Base-by-base conservation (phyloP, 306 rosid species). In the Prunus kanzakura region DNA sequence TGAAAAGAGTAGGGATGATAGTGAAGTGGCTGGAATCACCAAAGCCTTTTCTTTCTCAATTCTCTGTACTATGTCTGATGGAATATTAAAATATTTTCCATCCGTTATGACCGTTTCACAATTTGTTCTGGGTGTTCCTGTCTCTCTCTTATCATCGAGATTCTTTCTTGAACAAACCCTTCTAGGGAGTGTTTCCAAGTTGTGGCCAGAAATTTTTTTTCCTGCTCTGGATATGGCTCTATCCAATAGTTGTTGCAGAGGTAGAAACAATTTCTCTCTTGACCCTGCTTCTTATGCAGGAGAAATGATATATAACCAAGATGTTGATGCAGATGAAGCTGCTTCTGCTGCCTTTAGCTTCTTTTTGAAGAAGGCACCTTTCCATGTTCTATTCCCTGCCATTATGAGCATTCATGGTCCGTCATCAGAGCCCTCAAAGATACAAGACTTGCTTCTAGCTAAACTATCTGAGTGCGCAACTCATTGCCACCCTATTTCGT, bases 311-410 rank as follows among this genome's bases (percentile, higher is more conserved):
- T 65, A 65, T 72, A n/a, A 71, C 47, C 77, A 72, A 69, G 84
- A 76, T 73, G 76, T 71, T 65, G 84, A 80, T 76, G 74, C 77
- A 64, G 52, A 77, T 25, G 89, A 81, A 80, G 79, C 80, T 79
- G 84, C 73, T 81, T 77, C 84, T 76, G 67, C 74, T 81, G 89
- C 93, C 60, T 90, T 90, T 83, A 68, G 91, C 79, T 83, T 90
- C 80, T 76, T 90, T 76, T 76, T 94, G 79, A 85, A 82, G 87
- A 85, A 81, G 79, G 74, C 80, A 29, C 97, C 98, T 81, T 94
- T 91, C 87, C 91, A 89, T 82, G 91, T 94, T 76, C 46, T 91
- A 64, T 89, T 91, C 78, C 85, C 93, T 63, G 91, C 96, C 69
- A 65, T 86, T 70, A 90, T 94, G 93, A 86, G 85, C 81, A 76